Conservation (phyloP, 148 eudicot species). For the Diospyros lotus region DNA sequence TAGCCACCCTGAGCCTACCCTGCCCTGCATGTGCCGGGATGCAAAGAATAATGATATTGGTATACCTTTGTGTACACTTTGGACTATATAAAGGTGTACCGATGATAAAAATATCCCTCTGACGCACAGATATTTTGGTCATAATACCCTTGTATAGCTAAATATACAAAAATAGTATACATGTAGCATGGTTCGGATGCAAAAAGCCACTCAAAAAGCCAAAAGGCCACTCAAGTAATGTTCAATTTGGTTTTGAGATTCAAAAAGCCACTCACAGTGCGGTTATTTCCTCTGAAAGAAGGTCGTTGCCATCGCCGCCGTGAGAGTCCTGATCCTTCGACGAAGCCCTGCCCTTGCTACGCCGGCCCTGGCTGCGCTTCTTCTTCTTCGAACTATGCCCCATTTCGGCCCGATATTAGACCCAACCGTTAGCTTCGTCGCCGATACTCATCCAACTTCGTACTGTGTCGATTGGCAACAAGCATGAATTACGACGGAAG, state of each 20-base stretch:
- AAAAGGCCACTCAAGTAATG: no score
- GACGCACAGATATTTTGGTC: no score
- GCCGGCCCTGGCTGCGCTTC: slow-evolving; percentile 42
- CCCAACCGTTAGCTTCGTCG: background rate
- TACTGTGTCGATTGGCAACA: background rate
- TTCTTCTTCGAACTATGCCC: slow-evolving; percentile 87
- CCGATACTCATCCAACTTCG: background rate
- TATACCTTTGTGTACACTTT: no score
- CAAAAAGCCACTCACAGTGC: slow-evolving; percentile 52
- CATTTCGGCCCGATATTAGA: slow-evolving; percentile 27
- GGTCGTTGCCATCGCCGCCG: slow-evolving; percentile 43
- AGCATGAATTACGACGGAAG: background rate
- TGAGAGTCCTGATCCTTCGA: slow-evolving; percentile 57
- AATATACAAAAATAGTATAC: no score
- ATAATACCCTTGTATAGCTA: no score
- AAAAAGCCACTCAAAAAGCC: slow-evolving; percentile 8
- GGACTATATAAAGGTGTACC: no score
- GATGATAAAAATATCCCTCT: no score
- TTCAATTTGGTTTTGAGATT: no score
- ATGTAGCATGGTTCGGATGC: no score
- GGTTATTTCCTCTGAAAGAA: slow-evolving; percentile 73
- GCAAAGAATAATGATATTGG: no score
- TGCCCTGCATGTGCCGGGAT: no score
- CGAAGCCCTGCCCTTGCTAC: slow-evolving; percentile 51
- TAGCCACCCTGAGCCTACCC: no score